These are phyloP conservation scores for Meredithiella fracta DNA, from an alignment of 2,329 filamentous ascomycete species.

Conservation along the genomic window DNA sequence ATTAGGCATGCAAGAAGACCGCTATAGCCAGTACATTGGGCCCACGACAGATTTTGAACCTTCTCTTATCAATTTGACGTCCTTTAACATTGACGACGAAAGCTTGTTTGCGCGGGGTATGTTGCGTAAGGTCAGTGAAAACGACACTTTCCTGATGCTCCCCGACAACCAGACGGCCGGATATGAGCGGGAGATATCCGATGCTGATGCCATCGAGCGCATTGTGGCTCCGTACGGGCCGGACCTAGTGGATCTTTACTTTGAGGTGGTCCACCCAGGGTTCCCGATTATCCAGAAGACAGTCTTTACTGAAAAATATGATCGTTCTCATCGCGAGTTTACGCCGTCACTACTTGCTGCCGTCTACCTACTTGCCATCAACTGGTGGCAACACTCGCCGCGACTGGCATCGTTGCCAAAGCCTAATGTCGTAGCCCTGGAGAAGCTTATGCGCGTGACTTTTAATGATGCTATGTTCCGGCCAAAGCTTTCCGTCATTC, in stretches of 20 bases:
- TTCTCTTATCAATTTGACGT: constrained; percentile 63
- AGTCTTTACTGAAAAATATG: constrained; percentile 65
- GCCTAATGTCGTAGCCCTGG: constrained; percentile 58
- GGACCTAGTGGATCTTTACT: constrained; percentile 64
- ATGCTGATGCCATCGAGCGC: constrained; percentile 56
- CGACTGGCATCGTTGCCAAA: constrained; percentile 46
- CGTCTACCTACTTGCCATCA: constrained; percentile 70
- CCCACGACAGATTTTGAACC: constrained; percentile 72
- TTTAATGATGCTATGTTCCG: constrained; percentile 63
- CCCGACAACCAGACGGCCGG: constrained; percentile 58
- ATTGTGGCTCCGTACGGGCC: constrained; percentile 64
- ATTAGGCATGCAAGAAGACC: constrained; percentile 59
- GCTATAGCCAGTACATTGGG: constrained; percentile 70
- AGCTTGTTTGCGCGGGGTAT: constrained; percentile 53
- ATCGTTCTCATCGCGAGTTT: constrained; percentile 54
- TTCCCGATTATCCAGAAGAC: constrained; percentile 73
- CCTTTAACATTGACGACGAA: constrained; percentile 68
- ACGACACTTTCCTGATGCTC: constrained; percentile 66
- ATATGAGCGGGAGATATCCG: constrained; percentile 51
- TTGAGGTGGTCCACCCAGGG: constrained; percentile 60
- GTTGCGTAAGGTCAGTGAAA: constrained; percentile 58
- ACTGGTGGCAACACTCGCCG: constrained; percentile 69
- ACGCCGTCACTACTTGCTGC: constrained; percentile 62
- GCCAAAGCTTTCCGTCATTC: constrained; percentile 66
- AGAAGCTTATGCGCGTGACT: constrained; percentile 55